These are phyloP conservation scores for Sugiyamaella americana DNA, from an alignment of 805 yeast species.

Conservation along the genomic window DNA sequence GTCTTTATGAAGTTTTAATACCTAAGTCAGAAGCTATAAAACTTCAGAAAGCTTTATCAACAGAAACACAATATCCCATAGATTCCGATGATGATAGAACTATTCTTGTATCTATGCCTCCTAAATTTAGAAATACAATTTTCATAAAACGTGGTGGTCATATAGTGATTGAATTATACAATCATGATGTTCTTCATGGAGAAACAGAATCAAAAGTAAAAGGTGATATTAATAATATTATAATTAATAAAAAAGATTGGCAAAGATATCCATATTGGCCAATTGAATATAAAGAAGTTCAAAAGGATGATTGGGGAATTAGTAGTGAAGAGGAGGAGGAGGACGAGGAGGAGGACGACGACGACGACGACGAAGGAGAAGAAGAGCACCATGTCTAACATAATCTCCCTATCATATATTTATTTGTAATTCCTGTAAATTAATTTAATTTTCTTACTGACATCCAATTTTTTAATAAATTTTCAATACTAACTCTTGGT, in stretches of 20 bases:
- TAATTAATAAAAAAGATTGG: conserved; percentile 31
- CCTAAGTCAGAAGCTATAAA: conserved; percentile 17
- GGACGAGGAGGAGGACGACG: conserved; percentile 20
- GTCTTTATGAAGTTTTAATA: conserved; percentile 28
- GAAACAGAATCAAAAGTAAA: conserved; percentile 23
- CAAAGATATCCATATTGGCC: conserved; percentile 31
- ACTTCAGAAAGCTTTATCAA: conserved; percentile 2
- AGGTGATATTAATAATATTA: conserved; percentile 33
- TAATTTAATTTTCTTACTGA: not conserved
- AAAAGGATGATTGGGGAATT: conserved; percentile 16
- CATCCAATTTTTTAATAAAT: conserved; percentile 1
- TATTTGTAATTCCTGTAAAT: conserved; percentile 1
- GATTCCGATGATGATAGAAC: conserved; percentile 2
- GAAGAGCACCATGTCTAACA: not conserved
- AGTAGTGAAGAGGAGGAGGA: conserved; percentile 25
- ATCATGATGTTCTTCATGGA: conserved; percentile 14
- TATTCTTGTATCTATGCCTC: conserved; percentile 30
- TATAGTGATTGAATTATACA: conserved; percentile 25
- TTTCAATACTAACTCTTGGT: not conserved
- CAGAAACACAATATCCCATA: not conserved
- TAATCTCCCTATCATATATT: no score
- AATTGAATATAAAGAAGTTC: conserved; percentile 25
- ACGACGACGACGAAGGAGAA: conserved; percentile 4
- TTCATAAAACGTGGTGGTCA: conserved; percentile 34
- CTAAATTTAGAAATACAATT: conserved; percentile 31